Conservation (phyloP, 2,329 filamentous ascomycete genomes). For the Cryphonectria naterciae region DNA sequence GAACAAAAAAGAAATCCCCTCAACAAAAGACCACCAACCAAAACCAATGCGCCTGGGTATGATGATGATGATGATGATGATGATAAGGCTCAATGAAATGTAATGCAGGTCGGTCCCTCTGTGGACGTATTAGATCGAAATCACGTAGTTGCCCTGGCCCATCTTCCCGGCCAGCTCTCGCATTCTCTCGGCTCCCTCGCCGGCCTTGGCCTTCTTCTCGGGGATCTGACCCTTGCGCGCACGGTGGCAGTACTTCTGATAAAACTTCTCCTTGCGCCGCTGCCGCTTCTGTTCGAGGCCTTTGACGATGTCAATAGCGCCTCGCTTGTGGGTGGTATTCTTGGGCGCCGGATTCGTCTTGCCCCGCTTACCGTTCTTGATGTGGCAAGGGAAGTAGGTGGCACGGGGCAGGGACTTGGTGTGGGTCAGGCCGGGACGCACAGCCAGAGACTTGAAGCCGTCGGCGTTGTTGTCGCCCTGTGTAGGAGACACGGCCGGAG, state of each 20-base stretch:
- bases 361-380: constrained; percentile 41
- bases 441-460: constrained; percentile 50
- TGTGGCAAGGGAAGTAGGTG: constrained; percentile 68
- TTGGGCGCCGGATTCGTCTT: constrained; percentile 41
- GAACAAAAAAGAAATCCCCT: constrained; percentile 23
- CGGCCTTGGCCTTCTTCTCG: constrained; percentile 71
- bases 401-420: constrained; percentile 88
- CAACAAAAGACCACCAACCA: background rate
- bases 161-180: constrained; percentile 81
- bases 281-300: constrained; percentile 93
- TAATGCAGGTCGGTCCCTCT: constrained; percentile 2
- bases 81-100: background rate
- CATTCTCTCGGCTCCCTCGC: constrained; percentile 92
- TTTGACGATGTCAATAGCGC: constrained; percentile 97
- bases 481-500: constrained; percentile 52
- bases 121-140: constrained; percentile 63
- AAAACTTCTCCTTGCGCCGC: constrained; percentile 89
- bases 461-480: constrained; percentile 45
- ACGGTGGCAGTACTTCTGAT: constrained; percentile 86
- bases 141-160: constrained; percentile 75
- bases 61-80: constrained; percentile 15
- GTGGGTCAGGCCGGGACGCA: constrained; percentile 70
- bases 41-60: constrained; percentile 27
- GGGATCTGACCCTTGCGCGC: constrained; percentile 69
- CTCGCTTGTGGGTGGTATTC: constrained; percentile 71